Base-by-base conservation (phyloP, 345 rosid genomes). In the Ceriops decandra region DNA sequence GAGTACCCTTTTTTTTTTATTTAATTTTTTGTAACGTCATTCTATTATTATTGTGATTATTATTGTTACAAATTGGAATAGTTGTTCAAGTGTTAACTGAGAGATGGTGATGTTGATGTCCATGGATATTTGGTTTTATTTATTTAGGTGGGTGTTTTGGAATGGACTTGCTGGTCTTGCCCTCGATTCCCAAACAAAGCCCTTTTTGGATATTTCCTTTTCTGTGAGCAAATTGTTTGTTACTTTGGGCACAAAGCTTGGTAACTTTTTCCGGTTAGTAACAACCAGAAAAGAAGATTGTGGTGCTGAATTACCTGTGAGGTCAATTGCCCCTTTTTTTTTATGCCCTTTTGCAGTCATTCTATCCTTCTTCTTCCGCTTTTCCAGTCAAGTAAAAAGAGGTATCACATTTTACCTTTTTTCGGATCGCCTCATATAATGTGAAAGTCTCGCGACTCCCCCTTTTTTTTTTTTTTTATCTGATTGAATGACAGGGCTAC, bases 91-190 rank as follows among this genome's bases (percentile, higher is more conserved):
- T 72, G 60, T 73, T 70, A 74, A 32, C 66, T 77, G 19, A 72
- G 61, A 62, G 64, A 80, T 68, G 84, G 64, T 71, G 82, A 71
- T 68, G 84, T 61, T 71, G 82, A 71, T 81, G 72, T 68, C 70
- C 76, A 67, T 67, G 56, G 60, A 35, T 63, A 60, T 70, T 64
- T 70, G 64, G 19, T 69, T 66, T 63, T 70, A 69, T 60, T 72
- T 70, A 35, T 20, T 3, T 24, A 13, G 65, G 8, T 33, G 52
- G 56, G 52, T 62, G 53, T 69, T 64, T 68, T 57, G n/a, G 13
- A 3, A n/a, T 64, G 35, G 30, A 38, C 33, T 56, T 60, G 26
- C 33, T 47, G 52, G 6, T 33, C 58, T 59, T 68, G 32, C 68
- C 63, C 49, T 74, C 74, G 72, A 46, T 60, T 32, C 38, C 35